These are phyloP conservation scores for Trichoderma atroviride DNA, from an alignment of 2,329 filamentous ascomycete species.

Conservation along the genomic window DNA sequence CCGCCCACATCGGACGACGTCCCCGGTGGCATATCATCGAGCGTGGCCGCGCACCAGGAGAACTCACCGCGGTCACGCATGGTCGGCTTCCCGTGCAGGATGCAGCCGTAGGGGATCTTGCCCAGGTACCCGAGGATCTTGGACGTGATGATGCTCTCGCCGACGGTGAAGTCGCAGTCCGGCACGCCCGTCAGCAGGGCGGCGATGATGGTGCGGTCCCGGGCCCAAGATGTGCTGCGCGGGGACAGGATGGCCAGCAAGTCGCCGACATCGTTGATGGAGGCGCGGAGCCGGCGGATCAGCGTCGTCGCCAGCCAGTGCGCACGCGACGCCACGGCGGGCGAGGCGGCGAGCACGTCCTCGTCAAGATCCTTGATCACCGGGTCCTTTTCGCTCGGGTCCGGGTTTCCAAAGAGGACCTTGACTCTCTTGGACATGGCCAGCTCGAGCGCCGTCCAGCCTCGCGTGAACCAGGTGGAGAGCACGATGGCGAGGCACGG, in stretches of 20 bases:
- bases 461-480: conserved; percentile 32
- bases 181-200: conserved; percentile 30
- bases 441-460: conserved; percentile 34
- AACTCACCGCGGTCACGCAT: background rate
- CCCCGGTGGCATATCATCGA: background rate
- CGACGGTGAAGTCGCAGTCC: background rate
- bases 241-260: conserved; percentile 31
- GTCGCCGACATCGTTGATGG: conserved; percentile 28
- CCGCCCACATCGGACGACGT: background rate
- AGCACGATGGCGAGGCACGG: conserved; percentile 31
- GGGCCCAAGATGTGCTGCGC: conserved; percentile 33
- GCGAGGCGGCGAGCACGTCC: conserved; percentile 29
- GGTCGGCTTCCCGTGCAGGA: background rate
- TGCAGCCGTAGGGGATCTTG: background rate
- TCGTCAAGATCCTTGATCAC: conserved; percentile 33
- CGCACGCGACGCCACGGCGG: background rate
- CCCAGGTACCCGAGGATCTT: background rate
- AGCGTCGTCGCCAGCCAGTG: background rate
- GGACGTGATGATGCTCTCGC: background rate
- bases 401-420: conserved; percentile 28
- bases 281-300: background rate
- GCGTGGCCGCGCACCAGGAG: background rate
- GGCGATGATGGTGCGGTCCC: conserved; percentile 33
- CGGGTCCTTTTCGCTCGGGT: background rate
- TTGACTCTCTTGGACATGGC: conserved; percentile 30